Conservation (phyloP, 352 stramenopile species). For the Pythium phragmitis region DNA sequence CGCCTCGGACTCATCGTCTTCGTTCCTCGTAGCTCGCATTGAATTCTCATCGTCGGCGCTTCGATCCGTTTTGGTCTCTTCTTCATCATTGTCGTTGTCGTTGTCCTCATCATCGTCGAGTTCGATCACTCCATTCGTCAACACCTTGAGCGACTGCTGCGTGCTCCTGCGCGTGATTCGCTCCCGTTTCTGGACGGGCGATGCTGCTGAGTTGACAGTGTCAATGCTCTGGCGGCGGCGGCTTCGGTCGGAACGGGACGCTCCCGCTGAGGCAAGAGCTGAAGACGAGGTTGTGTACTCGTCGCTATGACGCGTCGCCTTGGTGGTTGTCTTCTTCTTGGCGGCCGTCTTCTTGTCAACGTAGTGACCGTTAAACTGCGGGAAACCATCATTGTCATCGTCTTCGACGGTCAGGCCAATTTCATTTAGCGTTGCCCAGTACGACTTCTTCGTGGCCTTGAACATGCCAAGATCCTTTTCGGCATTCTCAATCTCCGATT, state of each 20-base stretch:
- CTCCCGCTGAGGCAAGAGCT: neutral
- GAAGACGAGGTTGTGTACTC: slow-evolving; percentile 11
- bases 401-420: slow-evolving; percentile 59
- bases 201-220: neutral
- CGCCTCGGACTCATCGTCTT: neutral
- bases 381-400: slow-evolving; percentile 55
- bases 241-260: slow-evolving; percentile 9
- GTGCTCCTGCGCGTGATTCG: slow-evolving; percentile 25
- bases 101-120: slow-evolving; percentile 87
- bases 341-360: slow-evolving; percentile 30
- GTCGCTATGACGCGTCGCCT: slow-evolving; percentile 27
- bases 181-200: slow-evolving; percentile 8
- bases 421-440: slow-evolving; percentile 62
- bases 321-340: slow-evolving; percentile 26
- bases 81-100: slow-evolving; percentile 56
- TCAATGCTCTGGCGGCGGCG: slow-evolving; percentile 13
- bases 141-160: slow-evolving; percentile 24
- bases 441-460: slow-evolving; percentile 50
- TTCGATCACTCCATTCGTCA: slow-evolving; percentile 55
- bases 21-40: neutral
- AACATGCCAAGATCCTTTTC: slow-evolving; percentile 44
- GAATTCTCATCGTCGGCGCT: slow-evolving; percentile 17
- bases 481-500: slow-evolving; percentile 57
- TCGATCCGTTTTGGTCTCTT: slow-evolving; percentile 24
- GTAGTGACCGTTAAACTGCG: slow-evolving; percentile 50